Conservation (phyloP, 2,329 filamentous ascomycete genomes). For the Dactylellina haptotyla region DNA sequence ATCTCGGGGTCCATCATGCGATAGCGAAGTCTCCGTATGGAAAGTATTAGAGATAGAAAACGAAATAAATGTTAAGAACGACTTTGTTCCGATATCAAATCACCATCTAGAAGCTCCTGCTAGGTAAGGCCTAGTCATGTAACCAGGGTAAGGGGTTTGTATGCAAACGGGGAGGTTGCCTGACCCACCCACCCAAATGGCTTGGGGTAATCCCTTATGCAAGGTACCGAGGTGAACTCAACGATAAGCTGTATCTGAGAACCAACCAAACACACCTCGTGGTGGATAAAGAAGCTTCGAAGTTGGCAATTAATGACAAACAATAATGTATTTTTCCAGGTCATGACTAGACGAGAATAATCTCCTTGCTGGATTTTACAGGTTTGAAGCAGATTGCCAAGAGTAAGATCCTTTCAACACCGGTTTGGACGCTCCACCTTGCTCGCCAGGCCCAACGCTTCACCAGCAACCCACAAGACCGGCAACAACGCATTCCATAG, state of each 20-base stretch:
- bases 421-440: background rate
- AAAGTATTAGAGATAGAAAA: slow-evolving; percentile 37
- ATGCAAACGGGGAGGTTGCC: slow-evolving; percentile 18
- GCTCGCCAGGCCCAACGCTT: no score
- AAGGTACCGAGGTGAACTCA: slow-evolving; percentile 23
- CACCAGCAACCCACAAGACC: no score
- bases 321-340: slow-evolving; percentile 13
- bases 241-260: slow-evolving; percentile 1
- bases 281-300: no score
- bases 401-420: background rate
- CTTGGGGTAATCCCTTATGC: slow-evolving; percentile 20
- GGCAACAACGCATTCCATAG: slow-evolving; percentile 10
- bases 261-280: slow-evolving; percentile 43
- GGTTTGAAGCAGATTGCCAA: background rate
- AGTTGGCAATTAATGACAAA: no score
- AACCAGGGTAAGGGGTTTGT: slow-evolving; percentile 13
- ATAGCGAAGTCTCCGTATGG: slow-evolving; percentile 48
- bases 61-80: background rate
- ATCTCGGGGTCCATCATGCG: slow-evolving; percentile 17
- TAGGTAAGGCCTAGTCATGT: slow-evolving; percentile 25
- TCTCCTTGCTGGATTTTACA: background rate
- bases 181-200: slow-evolving; percentile 22
- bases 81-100: slow-evolving; percentile 23
- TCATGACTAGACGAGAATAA: background rate
- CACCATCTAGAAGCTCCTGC: slow-evolving; percentile 40